Conservation (phyloP, 176 grass and related monocot species). For the Miscanthus lutarioriparius region DNA sequence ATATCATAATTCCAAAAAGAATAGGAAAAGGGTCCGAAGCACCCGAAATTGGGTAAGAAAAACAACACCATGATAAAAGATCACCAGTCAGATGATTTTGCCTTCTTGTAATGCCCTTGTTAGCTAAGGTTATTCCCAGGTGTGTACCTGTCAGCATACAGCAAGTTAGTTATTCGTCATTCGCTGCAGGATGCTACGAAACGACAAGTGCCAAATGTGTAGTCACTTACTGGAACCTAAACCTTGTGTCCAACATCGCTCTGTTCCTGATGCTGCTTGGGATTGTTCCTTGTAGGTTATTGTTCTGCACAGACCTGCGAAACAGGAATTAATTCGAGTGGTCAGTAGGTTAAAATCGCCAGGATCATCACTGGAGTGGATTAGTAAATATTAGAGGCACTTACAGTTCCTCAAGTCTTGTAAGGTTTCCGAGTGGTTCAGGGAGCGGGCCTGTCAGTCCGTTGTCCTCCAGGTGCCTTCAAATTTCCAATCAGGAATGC, state of each 20-base stretch:
- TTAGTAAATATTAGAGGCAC: neutral
- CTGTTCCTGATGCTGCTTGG: constrained; percentile 61
- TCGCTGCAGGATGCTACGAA: neutral
- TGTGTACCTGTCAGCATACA: constrained; percentile 44
- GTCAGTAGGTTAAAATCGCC: neutral
- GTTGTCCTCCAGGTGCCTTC: constrained; percentile 81
- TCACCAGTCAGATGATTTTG: neutral
- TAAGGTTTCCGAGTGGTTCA: constrained; percentile 52
- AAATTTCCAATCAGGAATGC: constrained; percentile 45
- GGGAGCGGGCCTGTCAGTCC: constrained; percentile 57
- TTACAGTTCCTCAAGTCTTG: constrained; percentile 67
- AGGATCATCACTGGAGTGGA: neutral
- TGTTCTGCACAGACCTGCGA: constrained; percentile 72
- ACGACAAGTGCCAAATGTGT: neutral
- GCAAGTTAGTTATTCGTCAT: neutral
- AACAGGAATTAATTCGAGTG: neutral
- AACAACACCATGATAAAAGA: neutral
- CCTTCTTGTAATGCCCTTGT: neutral
- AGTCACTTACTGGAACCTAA: constrained; percentile 56
- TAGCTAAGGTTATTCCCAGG: constrained; percentile 56
- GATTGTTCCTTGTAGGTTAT: constrained; percentile 52
- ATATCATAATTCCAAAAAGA: neutral
- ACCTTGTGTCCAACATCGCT: neutral
- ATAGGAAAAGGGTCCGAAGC: neutral
- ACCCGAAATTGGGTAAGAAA: neutral